Evolutionary conservation across 805 yeast genomes (phyloP).

Genomic region (Candida sithepensis): DNA sequence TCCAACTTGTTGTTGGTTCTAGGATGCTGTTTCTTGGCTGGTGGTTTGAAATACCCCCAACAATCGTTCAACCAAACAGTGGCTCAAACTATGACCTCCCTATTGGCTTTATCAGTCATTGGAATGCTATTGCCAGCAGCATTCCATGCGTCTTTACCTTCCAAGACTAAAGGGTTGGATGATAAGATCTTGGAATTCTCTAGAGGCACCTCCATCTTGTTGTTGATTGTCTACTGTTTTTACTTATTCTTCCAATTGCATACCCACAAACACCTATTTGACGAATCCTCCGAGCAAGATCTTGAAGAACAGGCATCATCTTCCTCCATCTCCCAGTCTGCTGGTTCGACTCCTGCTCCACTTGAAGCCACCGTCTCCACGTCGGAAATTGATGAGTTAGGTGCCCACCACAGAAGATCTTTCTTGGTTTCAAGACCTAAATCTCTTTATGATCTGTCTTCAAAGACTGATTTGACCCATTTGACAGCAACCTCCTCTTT

Average conservation of each 20-base stretch:
- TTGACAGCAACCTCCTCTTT: constrained; percentile 56
- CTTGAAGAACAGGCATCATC: constrained; percentile 20
- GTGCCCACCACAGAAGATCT: constrained; percentile 23
- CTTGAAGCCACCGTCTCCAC: constrained; percentile 1
- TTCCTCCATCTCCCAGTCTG: not conserved
- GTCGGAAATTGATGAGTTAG: not conserved
- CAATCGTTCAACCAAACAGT: constrained; percentile 93
- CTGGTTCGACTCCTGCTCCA: too few species aligned
- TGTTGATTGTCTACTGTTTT: constrained; percentile 71
- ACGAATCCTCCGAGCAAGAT: constrained; percentile 38
- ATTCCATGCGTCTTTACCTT: constrained; percentile 75
- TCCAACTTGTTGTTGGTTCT: constrained; percentile 85
- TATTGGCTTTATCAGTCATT: constrained; percentile 86
- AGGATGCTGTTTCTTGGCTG: constrained; percentile 93
- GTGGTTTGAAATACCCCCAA: constrained; percentile 82
- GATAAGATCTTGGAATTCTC: constrained; percentile 64
- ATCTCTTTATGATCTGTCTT: constrained; percentile 24
- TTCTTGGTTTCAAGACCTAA: constrained; percentile 27
- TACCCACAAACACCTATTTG: constrained; percentile 79
- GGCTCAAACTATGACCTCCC: constrained; percentile 95
- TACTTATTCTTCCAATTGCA: constrained; percentile 84
- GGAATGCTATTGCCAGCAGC: constrained; percentile 95
- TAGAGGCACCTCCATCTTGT: constrained; percentile 79
- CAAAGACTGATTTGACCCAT: constrained; percentile 29
- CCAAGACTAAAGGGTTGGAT: constrained; percentile 23